Conservation (phyloP, 148 eudicot species). For the Gaultheria prostrata region DNA sequence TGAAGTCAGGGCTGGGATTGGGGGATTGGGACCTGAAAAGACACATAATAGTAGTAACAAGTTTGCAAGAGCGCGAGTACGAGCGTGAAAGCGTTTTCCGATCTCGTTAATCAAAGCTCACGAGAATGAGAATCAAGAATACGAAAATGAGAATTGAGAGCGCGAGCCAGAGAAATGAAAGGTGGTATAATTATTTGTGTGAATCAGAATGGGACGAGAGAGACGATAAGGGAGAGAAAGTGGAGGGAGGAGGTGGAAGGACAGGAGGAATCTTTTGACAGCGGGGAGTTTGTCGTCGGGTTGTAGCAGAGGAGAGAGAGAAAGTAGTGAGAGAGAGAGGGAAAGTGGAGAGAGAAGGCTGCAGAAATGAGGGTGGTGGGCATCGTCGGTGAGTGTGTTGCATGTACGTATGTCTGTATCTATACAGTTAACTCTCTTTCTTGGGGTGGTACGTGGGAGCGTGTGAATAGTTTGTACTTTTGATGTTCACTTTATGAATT, state of each 20-base stretch:
- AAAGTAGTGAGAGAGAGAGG: slow-evolving; percentile 14
- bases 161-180: no score
- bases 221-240: slow-evolving; percentile 13
- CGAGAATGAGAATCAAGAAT: neutral
- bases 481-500: neutral
- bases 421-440: neutral
- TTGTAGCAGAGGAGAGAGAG: slow-evolving; percentile 27
- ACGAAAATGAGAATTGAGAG: neutral
- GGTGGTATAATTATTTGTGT: neutral
- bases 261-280: slow-evolving; percentile 36
- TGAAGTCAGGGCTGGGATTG: slow-evolving; percentile 4
- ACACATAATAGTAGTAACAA: no score
- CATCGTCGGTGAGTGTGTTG: slow-evolving; percentile 19
- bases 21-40: neutral
- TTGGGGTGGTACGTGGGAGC: neutral
- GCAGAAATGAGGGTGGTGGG: slow-evolving; percentile 9
- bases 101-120: neutral
- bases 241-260: slow-evolving; percentile 10
- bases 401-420: slow-evolving; percentile 5
- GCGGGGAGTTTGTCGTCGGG: slow-evolving; percentile 41
- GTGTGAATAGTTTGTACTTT: neutral
- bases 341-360: slow-evolving; percentile 20
- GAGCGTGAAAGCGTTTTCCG: neutral
- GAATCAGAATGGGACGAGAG: neutral
- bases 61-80: no score